Evolutionary conservation across 2,329 filamentous ascomycete genomes (phyloP), one percentile per base, ranked within the genome.

Genomic region (Paraphaeosphaeria minitans): DNA sequence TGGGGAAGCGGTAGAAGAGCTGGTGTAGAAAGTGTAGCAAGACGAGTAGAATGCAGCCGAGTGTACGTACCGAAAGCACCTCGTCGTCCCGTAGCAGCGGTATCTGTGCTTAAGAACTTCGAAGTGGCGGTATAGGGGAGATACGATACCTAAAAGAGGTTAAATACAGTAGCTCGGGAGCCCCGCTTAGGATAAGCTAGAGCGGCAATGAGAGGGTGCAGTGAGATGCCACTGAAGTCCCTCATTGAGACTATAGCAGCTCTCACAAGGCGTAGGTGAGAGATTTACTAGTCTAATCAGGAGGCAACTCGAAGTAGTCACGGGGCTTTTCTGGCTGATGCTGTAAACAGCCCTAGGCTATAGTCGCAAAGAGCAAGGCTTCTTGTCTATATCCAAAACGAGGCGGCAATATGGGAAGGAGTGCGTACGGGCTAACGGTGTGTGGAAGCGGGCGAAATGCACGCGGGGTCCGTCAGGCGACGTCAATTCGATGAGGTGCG

Each of bases 141-240:
- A 45, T 24, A 9, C 29, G 43, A 47, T 37, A 24, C 54, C 56
- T 63, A 56, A 50, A 50, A 59, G 37, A 47, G 56, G 42, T 55
- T 43, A 63, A 63, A 61, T 57, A 53, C 42, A 55, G 22, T 24
- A 53, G 37, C 22, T 53, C 8, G 22, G 10, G 9, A 33, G 27
- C 37, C 24, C 43, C 52, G 51, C 47, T 57, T 61, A 45, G 31
- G 21, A 45, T 24, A 31, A 22, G 42, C 10, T 48, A 45, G 43
- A 49, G 51, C 46, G 16, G 53, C 12, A 49, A 43, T 39, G 49
- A 46, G 39, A 62, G 45, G 43, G 14, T 52, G 52, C 39, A n/a
- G 54, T 50, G 13, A 51, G 29, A 29, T 35, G n/a, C 27, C 24
- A 29, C 16, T 46, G 50, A 42, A 21, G n/a, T 8, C 24, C 24